Base-by-base conservation (phyloP, 129 eudicot species). In the Mikania micrantha region DNA sequence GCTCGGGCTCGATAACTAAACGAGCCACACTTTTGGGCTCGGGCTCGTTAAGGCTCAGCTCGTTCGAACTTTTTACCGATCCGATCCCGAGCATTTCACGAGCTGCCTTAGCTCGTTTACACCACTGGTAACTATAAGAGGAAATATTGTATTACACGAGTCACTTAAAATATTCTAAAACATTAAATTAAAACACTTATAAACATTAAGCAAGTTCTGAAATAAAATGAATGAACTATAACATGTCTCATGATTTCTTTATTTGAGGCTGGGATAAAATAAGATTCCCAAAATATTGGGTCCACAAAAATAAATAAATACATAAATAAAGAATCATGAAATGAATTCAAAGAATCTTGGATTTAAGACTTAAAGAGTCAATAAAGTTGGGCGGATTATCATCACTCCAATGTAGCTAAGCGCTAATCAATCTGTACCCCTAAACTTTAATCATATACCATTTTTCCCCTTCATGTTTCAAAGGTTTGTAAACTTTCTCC, bases 211-310 rank as follows among this genome's bases (percentile, higher is more conserved):
- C n/a, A n/a, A n/a, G n/a, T n/a, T n/a, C n/a, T n/a, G n/a, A 27
- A 9, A 62, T 9, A 0, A 36, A 38, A 13, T 31, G 40, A 40
- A 42, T 4, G 17, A 19, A 19, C 19, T 17, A 17, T 36, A 34
- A 24, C 38, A 41, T 20, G 16, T 49, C 22, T 9, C 48, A 49
- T 5, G 20, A 68, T 34, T 52, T 16, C 8, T 21, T 69, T 70
- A 54, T 36, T 20, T 54, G 66, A 40, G 74, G 74, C 15, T 70
- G 66, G 25, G 41, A 38, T 9, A 27, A 66, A 45, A 44, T 66
- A 27, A 66, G 17, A 27, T 47, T 27, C 10, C 16, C 39, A 44
- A 44, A 3, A 9, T n/a, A 32, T 38, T 20, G 22, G 25, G 31
- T 35, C 67, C 67, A 62, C 48, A 11, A 62, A 53, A 38, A 60